Evolutionary conservation across 1,284 basidiomycete genomes (phyloP).

Genomic region (Ustilago loliicola): DNA sequence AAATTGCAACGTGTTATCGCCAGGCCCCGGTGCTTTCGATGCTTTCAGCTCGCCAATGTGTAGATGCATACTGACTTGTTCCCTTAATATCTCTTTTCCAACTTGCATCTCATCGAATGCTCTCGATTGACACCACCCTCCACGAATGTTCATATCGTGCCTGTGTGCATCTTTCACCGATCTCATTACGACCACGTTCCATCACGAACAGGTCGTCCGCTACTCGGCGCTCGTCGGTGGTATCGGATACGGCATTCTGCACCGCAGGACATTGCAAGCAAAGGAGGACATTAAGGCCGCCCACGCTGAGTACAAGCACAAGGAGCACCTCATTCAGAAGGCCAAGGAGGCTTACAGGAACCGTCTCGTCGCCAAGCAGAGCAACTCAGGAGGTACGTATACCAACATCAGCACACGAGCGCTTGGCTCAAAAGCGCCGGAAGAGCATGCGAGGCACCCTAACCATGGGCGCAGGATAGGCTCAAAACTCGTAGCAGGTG

Average conservation of each 20-base stretch:
- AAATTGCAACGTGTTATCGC: no score
- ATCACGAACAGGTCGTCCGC: constrained; percentile 84
- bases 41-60: not conserved
- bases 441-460: not conserved
- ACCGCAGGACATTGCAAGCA: constrained; percentile 89
- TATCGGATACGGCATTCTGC: constrained; percentile 91
- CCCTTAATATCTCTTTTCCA: not conserved
- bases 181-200: not conserved
- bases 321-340: constrained; percentile 78
- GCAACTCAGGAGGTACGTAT: constrained; percentile 40
- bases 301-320: constrained; percentile 71
- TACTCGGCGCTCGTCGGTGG: constrained; percentile 92
- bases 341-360: constrained; percentile 91
- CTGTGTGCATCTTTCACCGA: not conserved
- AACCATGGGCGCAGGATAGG: not conserved
- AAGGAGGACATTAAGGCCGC: constrained; percentile 83
- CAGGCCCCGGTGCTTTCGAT: no score
- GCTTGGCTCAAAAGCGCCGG: not conserved
- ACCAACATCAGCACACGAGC: constrained; percentile 1
- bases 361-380: constrained; percentile 60
- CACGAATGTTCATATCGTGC: not conserved
- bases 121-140: no score
- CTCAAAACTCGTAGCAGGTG: not conserved
- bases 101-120: not conserved
- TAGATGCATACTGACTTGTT: not conserved